Base-by-base conservation (phyloP, 176 grass and related monocot species). In the Chrysopogon serrulatus region DNA sequence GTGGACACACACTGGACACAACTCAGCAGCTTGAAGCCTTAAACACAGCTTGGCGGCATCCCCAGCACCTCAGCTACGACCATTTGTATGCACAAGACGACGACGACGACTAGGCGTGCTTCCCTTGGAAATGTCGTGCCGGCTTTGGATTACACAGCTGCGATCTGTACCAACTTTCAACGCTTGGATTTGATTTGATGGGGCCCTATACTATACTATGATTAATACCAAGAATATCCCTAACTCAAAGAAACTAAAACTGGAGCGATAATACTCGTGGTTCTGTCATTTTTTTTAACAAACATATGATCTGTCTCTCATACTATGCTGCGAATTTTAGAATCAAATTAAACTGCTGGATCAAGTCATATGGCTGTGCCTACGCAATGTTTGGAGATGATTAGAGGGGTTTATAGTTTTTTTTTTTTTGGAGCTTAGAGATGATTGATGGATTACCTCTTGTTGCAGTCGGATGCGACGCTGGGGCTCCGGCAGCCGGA, bases 71-170 rank as follows among this genome's bases (percentile, higher is more conserved):
- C 44, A 45, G 17, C 17, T 40, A 76, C 18, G 76, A 76, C 70
- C 54, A 47, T 86, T 66, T 82, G 36, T 45, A 18, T 6, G 4
- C 13, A 69, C 12, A 15, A 3, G n/a, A 60, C 56, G 54, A 59
- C 54, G 56, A 60, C 56, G 54, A 14, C 36, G 53, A 59, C 74
- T 56, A 10, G 33, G 27, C 17, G 27, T 41, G 31, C 31, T 21
- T 67, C 41, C 85, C 54, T 81, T 65, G 65, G 70, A 72, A 85
- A 45, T 71, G 77, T 65, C 85, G 83, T 71, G 88, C 73, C 65
- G 79, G 79, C 79, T 30, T 78, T 86, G 81, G 37, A 37, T 51
- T 68, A 54, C 13, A 42, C 44, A 8, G 57, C 36, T 18, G 1
- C 16, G 43, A 24, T 87, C 35, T 67, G 74, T 34, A 68, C 35